These are phyloP conservation scores for Candida yuanshanica DNA, from an alignment of 805 yeast species.

Conservation along the genomic window DNA sequence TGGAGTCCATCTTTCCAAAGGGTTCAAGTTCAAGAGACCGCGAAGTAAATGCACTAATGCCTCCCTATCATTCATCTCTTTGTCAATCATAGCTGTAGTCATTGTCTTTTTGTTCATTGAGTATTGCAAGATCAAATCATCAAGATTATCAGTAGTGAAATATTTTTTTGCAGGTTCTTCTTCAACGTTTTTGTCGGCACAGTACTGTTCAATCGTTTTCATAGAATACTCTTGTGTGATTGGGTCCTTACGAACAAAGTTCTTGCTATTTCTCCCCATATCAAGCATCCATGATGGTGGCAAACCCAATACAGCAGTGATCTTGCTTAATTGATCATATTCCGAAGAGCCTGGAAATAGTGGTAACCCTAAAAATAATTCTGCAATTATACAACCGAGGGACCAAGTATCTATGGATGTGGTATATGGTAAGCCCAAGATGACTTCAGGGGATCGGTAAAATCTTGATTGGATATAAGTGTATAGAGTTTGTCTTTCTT, in stretches of 20 bases:
- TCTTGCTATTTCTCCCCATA: conserved; percentile 78
- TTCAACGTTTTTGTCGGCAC: conserved; percentile 44
- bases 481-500: conserved; percentile 81
- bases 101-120: conserved; percentile 57
- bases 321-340: conserved; percentile 81
- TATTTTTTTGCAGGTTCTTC: conserved; percentile 86
- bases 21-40: conserved; percentile 79
- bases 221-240: conserved; percentile 12
- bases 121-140: conserved; percentile 74
- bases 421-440: conserved; percentile 86
- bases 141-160: conserved; percentile 58
- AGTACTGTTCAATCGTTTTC: conserved; percentile 39
- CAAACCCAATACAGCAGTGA: conserved; percentile 71
- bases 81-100: conserved; percentile 43
- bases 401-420: conserved; percentile 98
- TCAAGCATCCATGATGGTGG: conserved; percentile 98
- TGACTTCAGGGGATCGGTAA: conserved; percentile 92
- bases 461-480: conserved; percentile 91
- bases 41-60: conserved; percentile 70
- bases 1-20: conserved; percentile 94
- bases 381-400: conserved; percentile 87
- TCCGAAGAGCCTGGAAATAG: conserved; percentile 93
- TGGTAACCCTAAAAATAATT: conserved; percentile 85
- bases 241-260: conserved; percentile 40
- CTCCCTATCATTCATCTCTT: conserved; percentile 67